phyloP scores from a whole-genome alignment of 345 rosid species.

The Gossypium longicalyx region DNA sequence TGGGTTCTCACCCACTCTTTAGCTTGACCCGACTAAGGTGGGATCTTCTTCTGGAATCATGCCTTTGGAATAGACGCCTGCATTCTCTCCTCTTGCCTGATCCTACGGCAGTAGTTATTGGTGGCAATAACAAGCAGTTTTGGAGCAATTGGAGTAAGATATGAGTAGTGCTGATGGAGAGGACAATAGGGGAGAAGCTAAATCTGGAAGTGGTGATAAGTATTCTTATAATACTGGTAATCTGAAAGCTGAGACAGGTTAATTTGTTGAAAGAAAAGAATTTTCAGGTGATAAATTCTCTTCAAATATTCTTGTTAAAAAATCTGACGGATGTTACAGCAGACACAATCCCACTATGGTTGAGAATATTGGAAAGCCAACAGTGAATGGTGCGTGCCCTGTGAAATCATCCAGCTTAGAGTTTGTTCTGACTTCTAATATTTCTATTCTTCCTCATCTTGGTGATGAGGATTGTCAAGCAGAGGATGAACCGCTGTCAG shows the following conservation, averaged over 20 bases:
- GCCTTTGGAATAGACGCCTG: slow-evolving; percentile 71
- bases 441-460: slow-evolving; percentile 13
- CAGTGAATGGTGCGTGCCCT: slow-evolving; percentile 14
- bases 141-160: slow-evolving; percentile 25
- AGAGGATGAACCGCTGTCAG: slow-evolving; percentile 16
- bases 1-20: slow-evolving; percentile 45
- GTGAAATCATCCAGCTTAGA: slow-evolving; percentile 10
- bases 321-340: slow-evolving; percentile 22
- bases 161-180: slow-evolving; percentile 12
- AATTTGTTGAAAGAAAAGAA: slow-evolving; percentile 26
- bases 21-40: slow-evolving; percentile 57
- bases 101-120: slow-evolving; percentile 33
- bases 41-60: slow-evolving; percentile 79
- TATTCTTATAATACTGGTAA: slow-evolving; percentile 21
- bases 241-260: slow-evolving; percentile 14
- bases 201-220: slow-evolving; percentile 23
- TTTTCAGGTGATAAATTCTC: slow-evolving; percentile 36
- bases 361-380: slow-evolving; percentile 30
- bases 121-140: slow-evolving; percentile 28
- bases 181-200: slow-evolving; percentile 16
- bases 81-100: slow-evolving; percentile 52
- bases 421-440: background rate
- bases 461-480: slow-evolving; percentile 20
- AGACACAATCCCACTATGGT: slow-evolving; percentile 15
- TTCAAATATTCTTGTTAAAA: slow-evolving; percentile 31